Evolutionary conservation across 192 early-diverging fungal genomes (phyloP), one percentile per base, ranked within the genome.

Genomic region (Entomortierella lignicola): DNA sequence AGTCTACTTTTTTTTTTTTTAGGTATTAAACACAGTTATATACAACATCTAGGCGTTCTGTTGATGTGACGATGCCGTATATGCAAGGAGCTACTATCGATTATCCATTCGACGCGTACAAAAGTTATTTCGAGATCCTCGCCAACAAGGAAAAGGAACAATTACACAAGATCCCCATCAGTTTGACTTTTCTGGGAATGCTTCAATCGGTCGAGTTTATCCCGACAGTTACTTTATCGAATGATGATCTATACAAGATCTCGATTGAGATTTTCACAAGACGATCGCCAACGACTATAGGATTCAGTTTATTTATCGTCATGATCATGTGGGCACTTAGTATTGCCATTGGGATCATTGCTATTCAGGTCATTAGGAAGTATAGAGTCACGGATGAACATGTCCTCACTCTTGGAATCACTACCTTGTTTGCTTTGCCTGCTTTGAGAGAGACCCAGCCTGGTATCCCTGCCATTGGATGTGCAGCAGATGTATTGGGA

Each of bases 271-370:
- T 82, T 47, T 56, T 83, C 17, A 81, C 82, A 0, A 68, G 80
- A 4, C 57, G 84, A 30, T 85, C 84, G 3, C 81, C 73, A 2
- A 85, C 84, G 2, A 85, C 84, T 1, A 81, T 83, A 41, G 84
- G 84, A 6, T 85, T 85, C 39, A 79, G 72, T 47, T 44, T 85
- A 32, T 85, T 85, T 60, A 81, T 82, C 44, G 81, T 82, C n/a
- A 75, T 83, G 61, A 69, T 85, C 8, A 85, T 85, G 84, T 85
- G 84, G 84, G 68, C 75, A 20, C 48, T 85, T 1, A 81, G 82
- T 31, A 63, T 85, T 26, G 67, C 77, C 0, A 81, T 85, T 27
- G 82, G 79, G 7, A 47, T 85, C 34, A 83, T 85, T 81, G 74
- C 79, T 8, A 83, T 80, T 48, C 84, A 85, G 18, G 84, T 85